A percentile compares a stretch with the other conserved stretches of the same genome.
phyloP scores from a whole-genome alignment of 176 grass and related monocot species.

The Echinochloa phyllopogon region DNA sequence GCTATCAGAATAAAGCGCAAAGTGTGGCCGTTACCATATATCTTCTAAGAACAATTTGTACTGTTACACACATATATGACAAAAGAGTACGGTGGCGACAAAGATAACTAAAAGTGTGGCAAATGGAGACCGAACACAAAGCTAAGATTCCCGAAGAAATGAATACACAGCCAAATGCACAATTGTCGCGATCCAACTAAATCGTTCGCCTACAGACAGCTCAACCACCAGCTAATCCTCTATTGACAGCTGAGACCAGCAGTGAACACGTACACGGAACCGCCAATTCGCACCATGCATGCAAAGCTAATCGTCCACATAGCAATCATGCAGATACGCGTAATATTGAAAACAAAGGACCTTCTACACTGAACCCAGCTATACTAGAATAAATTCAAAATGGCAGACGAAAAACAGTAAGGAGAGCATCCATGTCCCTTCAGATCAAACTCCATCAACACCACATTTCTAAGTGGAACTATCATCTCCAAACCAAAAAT shows the following conservation, averaged over 20 bases:
- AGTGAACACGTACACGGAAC: slow-evolving; percentile 13
- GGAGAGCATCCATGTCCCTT: background rate
- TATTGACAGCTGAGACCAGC: background rate
- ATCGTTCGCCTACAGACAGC: background rate
- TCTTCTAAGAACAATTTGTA: slow-evolving; percentile 15
- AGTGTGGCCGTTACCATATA: slow-evolving; percentile 5
- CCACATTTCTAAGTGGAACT: background rate
- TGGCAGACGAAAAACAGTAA: background rate
- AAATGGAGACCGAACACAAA: background rate
- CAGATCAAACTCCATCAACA: background rate
- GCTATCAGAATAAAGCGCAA: background rate
- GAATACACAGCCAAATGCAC: background rate
- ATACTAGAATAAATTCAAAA: background rate
- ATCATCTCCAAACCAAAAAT: background rate
- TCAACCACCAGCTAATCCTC: background rate
- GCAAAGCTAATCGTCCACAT: background rate
- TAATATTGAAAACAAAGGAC: background rate
- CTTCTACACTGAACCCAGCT: slow-evolving; percentile 15
- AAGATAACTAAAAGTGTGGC: background rate
- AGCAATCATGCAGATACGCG: background rate
- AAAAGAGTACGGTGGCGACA: background rate
- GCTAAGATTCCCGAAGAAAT: background rate
- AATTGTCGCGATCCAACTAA: slow-evolving; percentile 12
- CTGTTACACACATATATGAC: background rate
- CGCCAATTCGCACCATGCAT: background rate